Evolutionary conservation across 179 eudicot genomes (phyloP).

Genomic region (Vitellaria paradoxa): DNA sequence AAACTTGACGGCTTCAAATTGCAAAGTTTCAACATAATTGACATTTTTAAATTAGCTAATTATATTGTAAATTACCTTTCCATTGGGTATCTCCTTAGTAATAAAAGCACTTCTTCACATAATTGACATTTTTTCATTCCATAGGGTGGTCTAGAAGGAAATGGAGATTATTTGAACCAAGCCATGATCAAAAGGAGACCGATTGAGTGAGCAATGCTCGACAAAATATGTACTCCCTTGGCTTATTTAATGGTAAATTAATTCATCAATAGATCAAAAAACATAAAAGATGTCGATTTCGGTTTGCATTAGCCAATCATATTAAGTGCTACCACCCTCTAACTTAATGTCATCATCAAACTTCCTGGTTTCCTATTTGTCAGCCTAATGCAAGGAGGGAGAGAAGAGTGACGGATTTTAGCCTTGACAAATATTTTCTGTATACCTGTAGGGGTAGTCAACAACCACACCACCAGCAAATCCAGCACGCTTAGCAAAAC

Average conservation of each 20-base stretch:
- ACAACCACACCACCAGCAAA: conserved; percentile 93
- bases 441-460: conserved; percentile 88
- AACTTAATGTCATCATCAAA: not conserved
- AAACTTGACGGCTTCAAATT: not conserved
- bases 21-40: not conserved
- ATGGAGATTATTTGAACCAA: too few species aligned
- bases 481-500: conserved; percentile 91
- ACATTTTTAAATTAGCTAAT: not conserved
- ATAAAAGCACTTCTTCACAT: not conserved
- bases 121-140: too few species aligned
- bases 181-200: too few species aligned
- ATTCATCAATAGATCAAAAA: too few species aligned
- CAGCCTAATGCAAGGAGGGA: not conserved
- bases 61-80: not conserved
- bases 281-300: too few species aligned
- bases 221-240: too few species aligned
- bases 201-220: too few species aligned
- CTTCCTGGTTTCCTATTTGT: not conserved
- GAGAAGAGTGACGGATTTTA: not conserved
- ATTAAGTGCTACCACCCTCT: not conserved
- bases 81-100: not conserved
- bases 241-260: too few species aligned
- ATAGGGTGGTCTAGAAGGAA: too few species aligned
- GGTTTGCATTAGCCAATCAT: too few species aligned
- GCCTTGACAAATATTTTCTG: not conserved